Base-by-base conservation (phyloP, 2,329 filamentous ascomycete genomes). In the Epichloe uncinata region DNA sequence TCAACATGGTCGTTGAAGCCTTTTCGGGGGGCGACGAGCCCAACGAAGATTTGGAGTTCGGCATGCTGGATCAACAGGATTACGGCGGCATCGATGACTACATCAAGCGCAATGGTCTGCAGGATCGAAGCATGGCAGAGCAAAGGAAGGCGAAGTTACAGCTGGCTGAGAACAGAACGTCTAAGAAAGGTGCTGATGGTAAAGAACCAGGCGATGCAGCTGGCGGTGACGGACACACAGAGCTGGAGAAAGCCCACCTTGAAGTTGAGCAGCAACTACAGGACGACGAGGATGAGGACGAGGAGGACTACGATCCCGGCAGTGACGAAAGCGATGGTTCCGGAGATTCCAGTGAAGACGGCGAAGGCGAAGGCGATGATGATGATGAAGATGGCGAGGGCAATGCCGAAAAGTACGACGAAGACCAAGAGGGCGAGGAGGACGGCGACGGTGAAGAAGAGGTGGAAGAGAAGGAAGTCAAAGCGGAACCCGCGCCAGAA, bases 11-110 rank as follows among this genome's bases (percentile, higher is more conserved):
- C 1, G 71, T 84, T 1, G 81, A 84, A 58, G 70, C 82, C 5
- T 77, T 77, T 47, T 65, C 69, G 0, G 68, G 63, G 4, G 70
- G 69, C 11, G 70, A 66, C 15, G 73, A 73, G 38, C 64, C 61
- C 12, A 77, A 70, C 1, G 76, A 82, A 53, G 81, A 85, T 58
- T 66, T 83, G 20, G 81, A 85, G 60, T 85, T 85, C 54, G 72
- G 71, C 37, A 85, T 85, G 82, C 62, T 85, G 16, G 82, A 85
- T 57, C 81, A 85, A 63, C 78, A 80, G 55, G 80, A 85, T 59
- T 84, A 82, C 53, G 69, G 66, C 4, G 77, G 74, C 20, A 84
- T 85, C 53, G 79, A 83, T 57, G 73, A 77, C 54, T 85, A 82
- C 57, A 71, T 85, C 44, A 73, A 75, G 57, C 71, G 71, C 9